A percentile compares a stretch with the other conserved stretches of the same genome.
Evolutionary conservation across 331 rosid genomes (phyloP).

Genomic region (Acacia pycnantha): DNA sequence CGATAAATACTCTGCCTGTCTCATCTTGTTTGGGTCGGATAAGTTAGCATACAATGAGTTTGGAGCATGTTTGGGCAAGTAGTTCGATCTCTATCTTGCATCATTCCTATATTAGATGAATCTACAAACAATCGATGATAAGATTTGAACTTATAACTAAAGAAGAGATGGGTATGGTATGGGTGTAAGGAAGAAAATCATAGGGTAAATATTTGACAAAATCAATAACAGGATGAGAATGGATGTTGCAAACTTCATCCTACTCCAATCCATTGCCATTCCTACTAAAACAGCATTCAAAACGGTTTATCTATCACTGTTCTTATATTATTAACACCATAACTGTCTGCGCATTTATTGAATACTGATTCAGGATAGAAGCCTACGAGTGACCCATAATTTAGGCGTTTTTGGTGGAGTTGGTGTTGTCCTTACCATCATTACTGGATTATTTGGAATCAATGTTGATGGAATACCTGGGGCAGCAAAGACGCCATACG

Average conservation of each 20-base stretch:
- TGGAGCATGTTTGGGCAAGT: neutral
- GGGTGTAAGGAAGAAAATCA: no score
- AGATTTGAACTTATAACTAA: neutral
- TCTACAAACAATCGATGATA: neutral
- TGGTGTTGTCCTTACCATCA: constrained; percentile 76
- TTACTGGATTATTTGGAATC: constrained; percentile 91
- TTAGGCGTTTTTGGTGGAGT: constrained; percentile 82
- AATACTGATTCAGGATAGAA: constrained; percentile 60
- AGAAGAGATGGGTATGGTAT: neutral
- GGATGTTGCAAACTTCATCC: neutral
- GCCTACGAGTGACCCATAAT: constrained; percentile 90
- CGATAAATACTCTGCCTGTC: neutral
- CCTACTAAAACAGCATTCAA: neutral
- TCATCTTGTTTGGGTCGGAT: neutral
- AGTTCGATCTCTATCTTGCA: neutral
- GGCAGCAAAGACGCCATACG: constrained; percentile 63
- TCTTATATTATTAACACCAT: neutral
- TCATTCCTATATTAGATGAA: neutral
- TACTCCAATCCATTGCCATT: neutral
- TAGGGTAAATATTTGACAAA: neutral
- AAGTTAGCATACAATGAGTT: neutral
- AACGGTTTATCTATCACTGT: neutral
- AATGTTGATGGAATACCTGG: constrained; percentile 97
- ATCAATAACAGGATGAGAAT: neutral
- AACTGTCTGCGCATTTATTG: constrained; percentile 1